These are phyloP conservation scores for Macrophomina phaseolina DNA, from an alignment of 2,329 filamentous ascomycete species.

Conservation along the genomic window DNA sequence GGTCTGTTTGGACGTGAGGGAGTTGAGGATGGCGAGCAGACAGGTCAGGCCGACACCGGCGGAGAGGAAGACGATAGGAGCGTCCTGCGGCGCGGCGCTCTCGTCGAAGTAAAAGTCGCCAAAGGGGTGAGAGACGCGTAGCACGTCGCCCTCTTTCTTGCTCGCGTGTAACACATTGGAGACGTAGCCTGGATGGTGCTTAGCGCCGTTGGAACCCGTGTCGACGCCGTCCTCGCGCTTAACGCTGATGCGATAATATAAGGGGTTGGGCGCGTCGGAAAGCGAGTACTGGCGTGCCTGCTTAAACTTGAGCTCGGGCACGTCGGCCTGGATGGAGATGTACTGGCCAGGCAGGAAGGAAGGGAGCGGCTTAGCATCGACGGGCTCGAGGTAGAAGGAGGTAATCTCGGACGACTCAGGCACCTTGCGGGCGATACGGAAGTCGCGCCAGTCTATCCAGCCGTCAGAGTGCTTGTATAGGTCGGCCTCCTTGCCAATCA, in stretches of 20 bases:
- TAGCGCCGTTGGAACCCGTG: conserved; percentile 37
- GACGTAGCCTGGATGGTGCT: conserved; percentile 66
- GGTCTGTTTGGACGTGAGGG: conserved; percentile 52
- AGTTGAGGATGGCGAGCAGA: conserved; percentile 69
- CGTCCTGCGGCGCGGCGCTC: neutral
- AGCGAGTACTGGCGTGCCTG: conserved; percentile 79
- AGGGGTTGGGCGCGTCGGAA: conserved; percentile 65
- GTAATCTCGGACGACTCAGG: conserved; percentile 71
- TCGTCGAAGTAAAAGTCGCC: conserved; percentile 67
- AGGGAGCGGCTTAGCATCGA: conserved; percentile 66
- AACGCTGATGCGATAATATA: conserved; percentile 73
- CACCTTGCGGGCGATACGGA: conserved; percentile 69
- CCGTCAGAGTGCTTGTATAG: conserved; percentile 66
- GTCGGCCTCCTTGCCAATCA: conserved; percentile 69
- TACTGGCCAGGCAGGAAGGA: conserved; percentile 74
- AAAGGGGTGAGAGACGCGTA: conserved; percentile 70
- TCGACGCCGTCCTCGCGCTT: conserved; percentile 60
- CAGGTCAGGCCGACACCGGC: conserved; percentile 73
- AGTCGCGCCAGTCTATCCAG: conserved; percentile 72
- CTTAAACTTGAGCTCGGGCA: conserved; percentile 60
- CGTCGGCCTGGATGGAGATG: conserved; percentile 65
- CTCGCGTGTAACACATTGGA: conserved; percentile 72
- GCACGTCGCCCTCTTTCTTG: conserved; percentile 64
- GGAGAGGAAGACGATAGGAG: conserved; percentile 68
- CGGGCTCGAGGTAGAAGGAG: conserved; percentile 71